Evolutionary conservation across 2,329 filamentous ascomycete genomes (phyloP).

Genomic region (Colletotrichum nymphaeae): DNA sequence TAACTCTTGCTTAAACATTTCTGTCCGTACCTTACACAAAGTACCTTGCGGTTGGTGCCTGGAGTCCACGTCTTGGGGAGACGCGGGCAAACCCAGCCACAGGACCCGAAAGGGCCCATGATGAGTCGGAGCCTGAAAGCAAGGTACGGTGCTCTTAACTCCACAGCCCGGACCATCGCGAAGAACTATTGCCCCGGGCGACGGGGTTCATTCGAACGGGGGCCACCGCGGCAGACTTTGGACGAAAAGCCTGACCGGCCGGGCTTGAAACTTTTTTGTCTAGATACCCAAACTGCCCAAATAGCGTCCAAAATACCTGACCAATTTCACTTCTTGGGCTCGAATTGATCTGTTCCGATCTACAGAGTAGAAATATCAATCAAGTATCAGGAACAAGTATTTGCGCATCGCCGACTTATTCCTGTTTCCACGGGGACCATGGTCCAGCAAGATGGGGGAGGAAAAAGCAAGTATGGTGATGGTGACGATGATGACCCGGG

Average conservation of each 20-base stretch:
- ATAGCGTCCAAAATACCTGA: not conserved
- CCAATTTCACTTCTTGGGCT: slow-evolving; percentile 8
- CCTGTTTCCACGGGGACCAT: slow-evolving; percentile 27
- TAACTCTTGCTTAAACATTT: not conserved
- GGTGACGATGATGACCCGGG: not conserved
- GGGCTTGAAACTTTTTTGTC: not conserved
- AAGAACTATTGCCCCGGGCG: slow-evolving; percentile 27
- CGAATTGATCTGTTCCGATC: not conserved
- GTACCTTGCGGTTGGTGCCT: slow-evolving; percentile 22
- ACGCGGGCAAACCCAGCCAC: slow-evolving; percentile 12
- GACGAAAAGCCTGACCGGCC: slow-evolving; percentile 7
- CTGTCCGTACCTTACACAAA: not conserved
- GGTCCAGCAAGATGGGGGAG: not conserved
- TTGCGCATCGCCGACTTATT: not conserved
- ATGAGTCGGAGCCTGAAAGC: slow-evolving; percentile 15
- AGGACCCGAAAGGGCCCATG: not conserved
- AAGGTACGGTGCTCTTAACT: not conserved
- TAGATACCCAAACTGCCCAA: not conserved
- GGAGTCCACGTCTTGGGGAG: not conserved
- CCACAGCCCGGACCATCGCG: slow-evolving; percentile 11
- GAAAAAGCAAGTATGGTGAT: not conserved
- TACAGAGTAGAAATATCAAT: not conserved
- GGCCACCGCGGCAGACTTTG: not conserved
- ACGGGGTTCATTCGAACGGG: not conserved
- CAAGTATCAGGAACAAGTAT: not conserved